Evolutionary conservation across 495 filamentous ascomycete genomes (phyloP), one percentile per base, ranked within the genome.

Genomic region (Parathielavia appendiculata): DNA sequence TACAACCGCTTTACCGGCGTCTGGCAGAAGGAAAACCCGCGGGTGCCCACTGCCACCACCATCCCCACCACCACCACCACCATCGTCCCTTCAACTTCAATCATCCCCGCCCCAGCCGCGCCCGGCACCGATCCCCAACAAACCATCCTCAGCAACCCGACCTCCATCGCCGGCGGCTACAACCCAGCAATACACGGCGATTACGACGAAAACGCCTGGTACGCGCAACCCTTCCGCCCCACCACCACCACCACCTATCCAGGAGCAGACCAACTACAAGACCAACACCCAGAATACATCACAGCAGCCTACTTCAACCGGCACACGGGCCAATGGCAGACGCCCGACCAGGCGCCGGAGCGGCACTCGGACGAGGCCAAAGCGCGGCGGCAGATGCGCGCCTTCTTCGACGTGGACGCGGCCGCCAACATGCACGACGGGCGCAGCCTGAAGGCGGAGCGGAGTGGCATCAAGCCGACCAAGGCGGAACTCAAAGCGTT

Each of bases 321-420:
- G 40, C 92, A 91, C 71, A 95, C 92, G 3, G 95, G 93, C 11
- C 81, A 84, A 60, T 97, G 88, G 78, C 93, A 97, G 73, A 76
- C 84, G 59, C 85, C 75, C 5, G 85, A 95, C 2, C 72, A 72
- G 60, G 71, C 69, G 34, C 57, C 68, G 0, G 75, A 77, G 16
- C 71, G 71, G n/a, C 85, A 89, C 77, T 89, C 86, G 63, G 93
- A 97, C 66, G 91, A 93, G 71, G 89, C 90, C 62, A 96, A 96
- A 79, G 84, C 83, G 43, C 81, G 77, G 55, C 79, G 95, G 47
- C 93, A 97, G 77, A 89, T 97, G 89, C 86, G 86, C 67, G 90
- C 92, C 11, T 98, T 85, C 73, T 98, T 96, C 67, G 95, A 97
- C 66, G 93, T 97, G n/a, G 93, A 97, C 74, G 89, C 91, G 12